Conservation (phyloP, 352 stramenopile species). For the Elongisporangium undulatum region DNA sequence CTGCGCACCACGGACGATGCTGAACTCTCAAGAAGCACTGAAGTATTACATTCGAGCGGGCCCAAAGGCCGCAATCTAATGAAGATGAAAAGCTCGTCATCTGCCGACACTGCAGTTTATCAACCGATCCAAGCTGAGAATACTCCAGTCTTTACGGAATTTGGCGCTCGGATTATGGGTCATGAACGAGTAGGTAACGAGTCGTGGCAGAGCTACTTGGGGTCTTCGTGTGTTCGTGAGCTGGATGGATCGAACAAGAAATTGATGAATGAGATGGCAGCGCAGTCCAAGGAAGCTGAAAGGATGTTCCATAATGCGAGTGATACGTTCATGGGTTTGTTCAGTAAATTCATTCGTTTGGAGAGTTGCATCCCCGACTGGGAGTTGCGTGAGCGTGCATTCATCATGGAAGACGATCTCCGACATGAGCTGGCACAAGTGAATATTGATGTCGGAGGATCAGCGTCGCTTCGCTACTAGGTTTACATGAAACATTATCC, state of each 20-base stretch:
- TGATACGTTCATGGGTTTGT: conserved; percentile 38
- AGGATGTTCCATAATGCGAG: conserved; percentile 33
- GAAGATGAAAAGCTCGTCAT: not conserved
- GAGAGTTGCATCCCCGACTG: conserved; percentile 38
- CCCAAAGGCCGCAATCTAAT: not conserved
- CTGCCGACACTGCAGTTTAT: not conserved
- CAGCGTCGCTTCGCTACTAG: not conserved
- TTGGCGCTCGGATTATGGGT: not conserved
- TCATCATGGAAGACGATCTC: conserved; percentile 61
- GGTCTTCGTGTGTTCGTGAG: not conserved
- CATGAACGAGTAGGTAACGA: not conserved
- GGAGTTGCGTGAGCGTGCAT: conserved; percentile 42
- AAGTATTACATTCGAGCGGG: not conserved
- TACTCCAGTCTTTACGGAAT: not conserved
- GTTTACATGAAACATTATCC: no score
- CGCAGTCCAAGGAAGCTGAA: conserved; percentile 37
- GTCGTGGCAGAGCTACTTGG: not conserved
- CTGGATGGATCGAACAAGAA: conserved; percentile 30
- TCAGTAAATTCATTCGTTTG: conserved; percentile 59
- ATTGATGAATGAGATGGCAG: conserved; percentile 26
- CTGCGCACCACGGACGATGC: conserved; percentile 27
- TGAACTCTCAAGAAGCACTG: not conserved
- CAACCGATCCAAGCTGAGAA: not conserved
- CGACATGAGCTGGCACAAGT: conserved; percentile 42
- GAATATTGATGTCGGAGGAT: conserved; percentile 11